phyloP scores from a whole-genome alignment of 2,329 filamentous ascomycete species.

The Thielaviopsis musarum region DNA sequence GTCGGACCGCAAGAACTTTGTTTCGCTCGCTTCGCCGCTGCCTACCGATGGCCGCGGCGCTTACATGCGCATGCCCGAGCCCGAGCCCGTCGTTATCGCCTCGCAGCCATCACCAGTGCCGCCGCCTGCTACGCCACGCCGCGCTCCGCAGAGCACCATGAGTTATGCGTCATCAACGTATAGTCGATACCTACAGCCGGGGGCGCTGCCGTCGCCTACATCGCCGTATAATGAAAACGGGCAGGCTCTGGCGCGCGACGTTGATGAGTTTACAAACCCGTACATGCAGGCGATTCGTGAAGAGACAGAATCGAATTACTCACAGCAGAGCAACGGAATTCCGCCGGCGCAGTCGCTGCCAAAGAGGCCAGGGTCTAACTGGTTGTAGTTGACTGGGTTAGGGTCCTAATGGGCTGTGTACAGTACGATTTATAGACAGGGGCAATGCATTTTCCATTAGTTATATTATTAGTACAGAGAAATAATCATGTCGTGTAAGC shows the following conservation, averaged over 20 bases:
- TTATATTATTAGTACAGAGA: not conserved
- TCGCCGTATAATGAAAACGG: slow-evolving; percentile 16
- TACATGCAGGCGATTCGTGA: slow-evolving; percentile 24
- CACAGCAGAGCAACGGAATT: not conserved
- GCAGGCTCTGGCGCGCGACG: slow-evolving; percentile 24
- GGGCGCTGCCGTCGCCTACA: slow-evolving; percentile 9
- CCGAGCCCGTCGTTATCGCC: not conserved
- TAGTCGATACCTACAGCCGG: slow-evolving; percentile 9
- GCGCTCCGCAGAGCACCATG: slow-evolving; percentile 8
- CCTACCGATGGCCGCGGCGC: slow-evolving; percentile 12
- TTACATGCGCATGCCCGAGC: not conserved
- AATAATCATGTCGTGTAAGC: not conserved
- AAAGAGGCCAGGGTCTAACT: slow-evolving; percentile 4
- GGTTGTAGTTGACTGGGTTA: slow-evolving; percentile 3
- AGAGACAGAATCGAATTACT: slow-evolving; percentile 14
- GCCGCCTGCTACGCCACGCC: not conserved
- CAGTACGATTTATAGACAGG: not conserved
- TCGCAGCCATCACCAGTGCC: slow-evolving; percentile 13
- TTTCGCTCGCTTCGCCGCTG: slow-evolving; percentile 10
- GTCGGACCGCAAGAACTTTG: slow-evolving; percentile 12
- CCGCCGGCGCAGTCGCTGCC: slow-evolving; percentile 5
- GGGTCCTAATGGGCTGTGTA: not conserved
- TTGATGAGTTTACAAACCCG: slow-evolving; percentile 29
- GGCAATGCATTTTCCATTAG: not conserved
- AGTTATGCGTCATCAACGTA: slow-evolving; percentile 11